phyloP scores from a whole-genome alignment of 2,329 filamentous ascomycete genomes.

The Aspergillus transmontanensis region DNA sequence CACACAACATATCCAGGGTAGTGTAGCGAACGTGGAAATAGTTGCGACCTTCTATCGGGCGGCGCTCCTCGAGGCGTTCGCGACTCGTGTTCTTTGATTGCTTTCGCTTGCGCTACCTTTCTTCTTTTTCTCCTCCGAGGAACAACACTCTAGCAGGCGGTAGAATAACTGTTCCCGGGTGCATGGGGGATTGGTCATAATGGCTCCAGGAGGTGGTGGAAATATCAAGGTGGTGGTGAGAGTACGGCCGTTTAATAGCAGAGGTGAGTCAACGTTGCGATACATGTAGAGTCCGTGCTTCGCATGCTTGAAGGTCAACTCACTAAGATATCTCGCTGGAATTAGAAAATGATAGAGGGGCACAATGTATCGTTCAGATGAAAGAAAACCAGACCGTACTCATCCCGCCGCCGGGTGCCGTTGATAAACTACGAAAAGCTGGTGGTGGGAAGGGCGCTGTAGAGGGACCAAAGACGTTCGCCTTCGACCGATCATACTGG shows the following conservation, averaged over 20 bases:
- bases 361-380: conserved; percentile 98
- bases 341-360: conserved; percentile 81
- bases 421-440: conserved; percentile 54
- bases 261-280: conserved; percentile 63
- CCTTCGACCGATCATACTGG: conserved; percentile 98
- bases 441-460: conserved; percentile 63
- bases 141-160: conserved; percentile 15
- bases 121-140: conserved; percentile 13
- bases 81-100: conserved; percentile 28
- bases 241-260: conserved; percentile 89
- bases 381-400: conserved; percentile 89
- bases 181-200: conserved; percentile 47
- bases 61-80: conserved; percentile 38
- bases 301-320: not conserved
- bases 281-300: not conserved
- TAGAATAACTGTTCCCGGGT: conserved; percentile 26
- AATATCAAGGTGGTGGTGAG: conserved; percentile 99
- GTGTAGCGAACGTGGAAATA: not conserved
- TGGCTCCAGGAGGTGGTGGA: conserved; percentile 76
- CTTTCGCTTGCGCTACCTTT: conserved; percentile 16
- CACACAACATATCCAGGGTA: conserved; percentile 1
- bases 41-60: conserved; percentile 23
- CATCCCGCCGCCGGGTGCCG: conserved; percentile 66
- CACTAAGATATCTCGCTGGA: conserved; percentile 11
- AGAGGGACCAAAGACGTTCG: conserved; percentile 78